phyloP scores from a whole-genome alignment of 495 filamentous ascomycete species.

The Penicillium cinerascens region DNA sequence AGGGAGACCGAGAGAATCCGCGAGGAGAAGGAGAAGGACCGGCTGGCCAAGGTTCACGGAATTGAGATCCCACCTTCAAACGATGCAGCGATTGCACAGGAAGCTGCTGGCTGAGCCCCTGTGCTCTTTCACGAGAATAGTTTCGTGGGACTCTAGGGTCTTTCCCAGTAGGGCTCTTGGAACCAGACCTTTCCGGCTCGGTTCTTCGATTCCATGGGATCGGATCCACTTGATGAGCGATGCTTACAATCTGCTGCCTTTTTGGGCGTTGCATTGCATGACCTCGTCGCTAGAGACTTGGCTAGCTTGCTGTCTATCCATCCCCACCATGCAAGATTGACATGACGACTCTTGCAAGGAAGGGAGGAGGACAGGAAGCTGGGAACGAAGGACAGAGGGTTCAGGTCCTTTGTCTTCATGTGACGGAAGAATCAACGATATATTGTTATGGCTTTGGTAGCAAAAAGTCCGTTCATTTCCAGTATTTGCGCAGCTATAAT shows the following conservation, averaged over 20 bases:
- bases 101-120: slow-evolving; percentile 31
- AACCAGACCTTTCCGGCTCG: slow-evolving; percentile 20
- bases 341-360: neutral
- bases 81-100: slow-evolving; percentile 23
- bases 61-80: slow-evolving; percentile 19
- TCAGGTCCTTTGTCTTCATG: slow-evolving; percentile 22
- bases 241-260: slow-evolving; percentile 15
- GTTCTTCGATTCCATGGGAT: slow-evolving; percentile 23
- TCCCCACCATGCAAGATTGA: slow-evolving; percentile 4
- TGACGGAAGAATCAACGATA: slow-evolving; percentile 31
- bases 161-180: slow-evolving; percentile 19
- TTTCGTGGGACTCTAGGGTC: slow-evolving; percentile 33
- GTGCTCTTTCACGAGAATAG: slow-evolving; percentile 19
- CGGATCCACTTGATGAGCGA: slow-evolving; percentile 27
- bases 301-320: slow-evolving; percentile 3
- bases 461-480: slow-evolving; percentile 32
- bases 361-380: slow-evolving; percentile 5
- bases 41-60: slow-evolving; percentile 29
- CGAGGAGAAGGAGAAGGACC: slow-evolving; percentile 43
- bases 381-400: slow-evolving; percentile 14
- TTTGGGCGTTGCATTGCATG: slow-evolving; percentile 10
- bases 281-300: slow-evolving; percentile 14
- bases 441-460: slow-evolving; percentile 34
- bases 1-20: slow-evolving; percentile 64
- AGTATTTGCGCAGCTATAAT: slow-evolving; percentile 12